These are phyloP conservation scores for Lasiodiplodia gonubiensis DNA, from an alignment of 2,329 filamentous ascomycete species.

Conservation along the genomic window DNA sequence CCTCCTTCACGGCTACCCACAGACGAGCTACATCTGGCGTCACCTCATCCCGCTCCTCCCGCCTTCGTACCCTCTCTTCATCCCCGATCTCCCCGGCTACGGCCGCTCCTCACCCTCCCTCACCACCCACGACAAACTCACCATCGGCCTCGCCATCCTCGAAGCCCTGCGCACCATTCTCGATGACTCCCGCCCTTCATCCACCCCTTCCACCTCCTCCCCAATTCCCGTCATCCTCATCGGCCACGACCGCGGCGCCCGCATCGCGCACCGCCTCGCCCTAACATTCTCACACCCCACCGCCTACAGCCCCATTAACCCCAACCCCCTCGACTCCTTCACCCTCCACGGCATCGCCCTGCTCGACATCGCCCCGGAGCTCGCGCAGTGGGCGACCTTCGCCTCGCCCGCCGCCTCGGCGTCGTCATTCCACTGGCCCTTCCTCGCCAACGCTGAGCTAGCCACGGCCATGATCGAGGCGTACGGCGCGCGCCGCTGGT, in stretches of 20 bases:
- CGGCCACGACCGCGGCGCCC: slow-evolving; percentile 63
- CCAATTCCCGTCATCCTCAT: slow-evolving; percentile 48
- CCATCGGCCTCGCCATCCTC: slow-evolving; percentile 37
- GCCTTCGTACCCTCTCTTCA: slow-evolving; percentile 37
- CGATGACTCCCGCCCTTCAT: slow-evolving; percentile 13
- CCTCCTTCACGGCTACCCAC: not conserved
- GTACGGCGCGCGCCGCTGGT: slow-evolving; percentile 45
- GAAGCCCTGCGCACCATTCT: slow-evolving; percentile 37
- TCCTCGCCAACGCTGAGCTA: slow-evolving; percentile 60
- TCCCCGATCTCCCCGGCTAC: slow-evolving; percentile 42
- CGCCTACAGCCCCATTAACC: not conserved
- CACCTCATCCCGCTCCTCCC: slow-evolving; percentile 40
- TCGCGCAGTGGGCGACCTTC: slow-evolving; percentile 57
- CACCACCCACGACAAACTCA: slow-evolving; percentile 36
- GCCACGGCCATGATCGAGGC: slow-evolving; percentile 58
- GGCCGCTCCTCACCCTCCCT: slow-evolving; percentile 31
- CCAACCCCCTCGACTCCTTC: not conserved
- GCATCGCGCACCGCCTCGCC: slow-evolving; percentile 61
- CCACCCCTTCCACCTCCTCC: not conserved
- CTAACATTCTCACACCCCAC: slow-evolving; percentile 44
- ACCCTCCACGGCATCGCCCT: not conserved
- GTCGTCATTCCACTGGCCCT: slow-evolving; percentile 65
- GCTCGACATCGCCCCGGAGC: slow-evolving; percentile 61
- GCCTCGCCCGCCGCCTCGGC: slow-evolving; percentile 50
- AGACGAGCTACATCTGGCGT: not conserved